Conservation (phyloP, 2,329 filamentous ascomycete species). For the Magnaporthales sp. region DNA sequence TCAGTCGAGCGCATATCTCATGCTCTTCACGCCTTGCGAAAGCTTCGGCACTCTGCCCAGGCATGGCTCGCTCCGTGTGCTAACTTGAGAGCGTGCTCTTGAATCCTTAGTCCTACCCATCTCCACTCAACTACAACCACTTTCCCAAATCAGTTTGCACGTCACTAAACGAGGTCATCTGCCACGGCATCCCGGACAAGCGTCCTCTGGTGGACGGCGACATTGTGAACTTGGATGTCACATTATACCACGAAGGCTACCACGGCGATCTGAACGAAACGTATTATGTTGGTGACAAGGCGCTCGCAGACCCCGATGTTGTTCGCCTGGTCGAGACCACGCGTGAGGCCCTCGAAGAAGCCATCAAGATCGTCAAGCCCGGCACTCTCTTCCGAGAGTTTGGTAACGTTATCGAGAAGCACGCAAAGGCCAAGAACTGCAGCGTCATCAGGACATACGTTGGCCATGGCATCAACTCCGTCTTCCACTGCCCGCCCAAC, state of each 20-base stretch:
- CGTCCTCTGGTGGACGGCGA: constrained; percentile 82
- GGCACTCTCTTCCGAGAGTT: constrained; percentile 89
- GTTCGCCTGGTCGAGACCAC: constrained; percentile 88
- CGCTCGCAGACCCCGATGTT: constrained; percentile 72
- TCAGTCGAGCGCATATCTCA: not conserved
- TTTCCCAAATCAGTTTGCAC: constrained; percentile 99
- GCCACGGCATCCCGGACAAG: constrained; percentile 94
- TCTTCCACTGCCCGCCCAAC: constrained; percentile 91
- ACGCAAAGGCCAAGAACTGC: constrained; percentile 77
- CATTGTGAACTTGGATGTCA: constrained; percentile 95
- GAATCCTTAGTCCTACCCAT: constrained; percentile 75
- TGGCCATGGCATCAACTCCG: constrained; percentile 86
- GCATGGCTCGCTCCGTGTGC: not conserved
- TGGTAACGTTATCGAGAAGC: constrained; percentile 90
- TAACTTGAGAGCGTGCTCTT: not conserved
- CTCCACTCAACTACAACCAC: constrained; percentile 87
- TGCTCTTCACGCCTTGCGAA: not conserved
- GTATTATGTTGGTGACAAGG: constrained; percentile 91
- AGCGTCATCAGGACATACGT: constrained; percentile 94
- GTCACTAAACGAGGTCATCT: constrained; percentile 94
- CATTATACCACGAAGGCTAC: constrained; percentile 88
- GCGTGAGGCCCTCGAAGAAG: constrained; percentile 80
- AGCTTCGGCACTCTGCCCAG: not conserved
- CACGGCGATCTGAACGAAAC: constrained; percentile 98
- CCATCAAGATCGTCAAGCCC: constrained; percentile 87